A percentile compares a stretch with the other conserved stretches of the same genome.
phyloP scores from a whole-genome alignment of 192 early-diverging fungal species.

The Backusella luteola region DNA sequence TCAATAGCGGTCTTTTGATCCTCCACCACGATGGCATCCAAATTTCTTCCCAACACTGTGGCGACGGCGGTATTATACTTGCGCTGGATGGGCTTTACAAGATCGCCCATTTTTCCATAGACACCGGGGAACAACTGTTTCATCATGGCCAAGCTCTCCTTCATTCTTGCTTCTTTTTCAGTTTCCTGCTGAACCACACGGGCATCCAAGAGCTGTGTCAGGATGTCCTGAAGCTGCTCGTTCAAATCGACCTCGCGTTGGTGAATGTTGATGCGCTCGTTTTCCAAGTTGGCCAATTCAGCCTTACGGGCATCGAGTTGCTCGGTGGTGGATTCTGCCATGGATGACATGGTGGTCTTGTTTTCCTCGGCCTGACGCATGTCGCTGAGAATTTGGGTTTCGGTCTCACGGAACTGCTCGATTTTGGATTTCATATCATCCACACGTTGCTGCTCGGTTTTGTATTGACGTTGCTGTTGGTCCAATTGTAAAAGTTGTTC shows the following conservation, averaged over 20 bases:
- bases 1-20: conserved; percentile 89
- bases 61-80: conserved; percentile 88
- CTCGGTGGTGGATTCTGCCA: conserved; percentile 4
- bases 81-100: conserved; percentile 90
- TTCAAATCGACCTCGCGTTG: conserved; percentile 74
- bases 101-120: conserved; percentile 83
- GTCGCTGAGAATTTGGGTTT: conserved; percentile 49
- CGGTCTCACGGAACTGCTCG: conserved; percentile 46
- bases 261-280: conserved; percentile 52
- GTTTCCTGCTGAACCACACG: conserved; percentile 82
- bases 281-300: conserved; percentile 58
- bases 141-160: conserved; percentile 74
- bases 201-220: conserved; percentile 78
- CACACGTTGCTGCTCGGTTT: conserved; percentile 59
- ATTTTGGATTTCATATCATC: conserved; percentile 58
- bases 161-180: conserved; percentile 73
- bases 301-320: conserved; percentile 29
- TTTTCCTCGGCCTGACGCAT: conserved; percentile 37
- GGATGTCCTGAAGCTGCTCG: conserved; percentile 78
- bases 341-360: conserved; percentile 6
- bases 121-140: conserved; percentile 86
- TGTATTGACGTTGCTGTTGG: conserved; percentile 64
- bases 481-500: conserved; percentile 69
- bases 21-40: conserved; percentile 96
- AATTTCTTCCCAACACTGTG: conserved; percentile 84